phyloP scores from a whole-genome alignment of 441 rosid genomes.

The Brassica balearica region DNA sequence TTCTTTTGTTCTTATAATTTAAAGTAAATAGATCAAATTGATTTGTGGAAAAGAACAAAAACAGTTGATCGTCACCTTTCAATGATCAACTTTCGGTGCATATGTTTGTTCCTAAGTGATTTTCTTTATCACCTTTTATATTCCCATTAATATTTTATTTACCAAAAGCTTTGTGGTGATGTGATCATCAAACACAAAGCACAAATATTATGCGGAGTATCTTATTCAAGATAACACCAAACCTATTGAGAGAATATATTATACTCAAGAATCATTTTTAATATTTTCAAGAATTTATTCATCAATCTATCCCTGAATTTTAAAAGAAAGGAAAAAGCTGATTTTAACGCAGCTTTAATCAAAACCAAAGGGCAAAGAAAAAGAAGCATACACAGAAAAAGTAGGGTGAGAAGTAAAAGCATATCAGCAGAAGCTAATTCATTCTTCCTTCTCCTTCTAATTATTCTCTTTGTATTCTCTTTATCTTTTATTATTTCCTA shows the following conservation, averaged over 20 bases:
- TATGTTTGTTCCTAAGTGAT: constrained; percentile 40
- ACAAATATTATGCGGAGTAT: constrained; percentile 44
- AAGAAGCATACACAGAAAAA: constrained; percentile 35
- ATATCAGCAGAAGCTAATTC: constrained; percentile 33
- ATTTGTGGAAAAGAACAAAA: constrained; percentile 15
- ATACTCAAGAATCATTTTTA: constrained; percentile 16
- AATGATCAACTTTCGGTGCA: constrained; percentile 42
- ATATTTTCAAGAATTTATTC: constrained; percentile 32
- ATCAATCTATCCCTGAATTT: not conserved
- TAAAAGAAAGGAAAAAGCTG: constrained; percentile 29
- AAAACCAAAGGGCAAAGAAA: constrained; percentile 39
- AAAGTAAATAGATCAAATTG: not conserved
- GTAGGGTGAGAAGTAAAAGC: constrained; percentile 27
- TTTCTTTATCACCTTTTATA: constrained; percentile 39
- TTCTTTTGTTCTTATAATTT: not conserved
- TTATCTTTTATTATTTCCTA: constrained; percentile 5
- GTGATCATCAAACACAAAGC: constrained; percentile 42
- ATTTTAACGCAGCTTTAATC: constrained; percentile 30
- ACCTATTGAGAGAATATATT: constrained; percentile 44
- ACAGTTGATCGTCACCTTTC: constrained; percentile 41
- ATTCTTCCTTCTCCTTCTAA: constrained; percentile 38
- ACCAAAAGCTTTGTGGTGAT: constrained; percentile 40
- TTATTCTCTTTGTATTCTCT: constrained; percentile 35
- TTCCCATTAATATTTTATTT: constrained; percentile 28
- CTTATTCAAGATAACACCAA: constrained; percentile 47